A percentile compares a stretch with the other conserved stretches of the same genome.
These are phyloP conservation scores for Friedmanniomyces endolithicus DNA, from an alignment of 495 filamentous ascomycete genomes.

Conservation along the genomic window DNA sequence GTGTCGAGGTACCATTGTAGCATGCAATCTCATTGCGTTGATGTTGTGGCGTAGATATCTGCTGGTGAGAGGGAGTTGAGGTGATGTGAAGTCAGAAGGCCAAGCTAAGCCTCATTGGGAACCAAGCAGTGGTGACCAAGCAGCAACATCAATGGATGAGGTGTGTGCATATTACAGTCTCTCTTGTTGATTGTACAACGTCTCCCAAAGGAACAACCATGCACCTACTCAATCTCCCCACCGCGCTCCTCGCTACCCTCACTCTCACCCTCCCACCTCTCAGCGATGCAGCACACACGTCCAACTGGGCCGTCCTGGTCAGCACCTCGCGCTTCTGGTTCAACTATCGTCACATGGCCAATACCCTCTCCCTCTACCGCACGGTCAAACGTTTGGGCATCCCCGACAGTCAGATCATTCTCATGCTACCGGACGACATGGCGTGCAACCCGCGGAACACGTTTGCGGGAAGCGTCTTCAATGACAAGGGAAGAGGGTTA, in stretches of 20 bases:
- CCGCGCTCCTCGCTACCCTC: conserved; percentile 8
- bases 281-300: conserved; percentile 67
- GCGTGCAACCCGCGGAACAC: conserved; percentile 97
- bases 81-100: background rate
- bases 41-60: no score
- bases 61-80: no score
- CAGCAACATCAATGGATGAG: no score
- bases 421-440: conserved; percentile 99
- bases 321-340: conserved; percentile 99
- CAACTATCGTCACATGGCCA: conserved; percentile 97
- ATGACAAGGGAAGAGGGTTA: conserved; percentile 87
- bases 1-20: no score
- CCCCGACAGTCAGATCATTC: conserved; percentile 95
- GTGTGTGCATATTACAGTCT: no score
- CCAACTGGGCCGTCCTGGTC: conserved; percentile 96
- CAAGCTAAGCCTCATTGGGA: background rate
- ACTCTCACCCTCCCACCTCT: conserved; percentile 32
- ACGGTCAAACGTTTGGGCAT: conserved; percentile 97
- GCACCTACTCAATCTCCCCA: conserved; percentile 7
- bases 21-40: no score
- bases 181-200: no score
- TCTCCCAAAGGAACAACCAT: no score
- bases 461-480: conserved; percentile 96
- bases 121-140: background rate
- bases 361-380: conserved; percentile 93